Conservation (phyloP, 495 filamentous ascomycete species). For the Corynascus novoguineensis region DNA sequence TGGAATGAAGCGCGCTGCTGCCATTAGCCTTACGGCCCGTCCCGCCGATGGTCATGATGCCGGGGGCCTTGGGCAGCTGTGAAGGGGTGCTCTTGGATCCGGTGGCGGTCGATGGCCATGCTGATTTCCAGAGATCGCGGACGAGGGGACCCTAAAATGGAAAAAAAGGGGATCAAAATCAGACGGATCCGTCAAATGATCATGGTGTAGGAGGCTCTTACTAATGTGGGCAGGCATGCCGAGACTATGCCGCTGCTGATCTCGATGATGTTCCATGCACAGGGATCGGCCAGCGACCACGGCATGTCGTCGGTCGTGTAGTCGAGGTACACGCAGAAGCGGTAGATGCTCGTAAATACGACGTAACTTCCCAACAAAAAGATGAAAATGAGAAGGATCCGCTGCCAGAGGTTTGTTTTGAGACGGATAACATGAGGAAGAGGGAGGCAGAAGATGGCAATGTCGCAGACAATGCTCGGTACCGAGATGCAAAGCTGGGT, state of each 20-base stretch:
- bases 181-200: too few relatives aligned
- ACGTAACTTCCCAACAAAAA: constrained; percentile 6
- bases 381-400: neutral
- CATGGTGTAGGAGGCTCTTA: too few relatives aligned
- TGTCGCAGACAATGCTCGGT: constrained; percentile 9
- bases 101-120: constrained; percentile 1
- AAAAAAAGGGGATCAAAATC: too few relatives aligned
- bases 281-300: constrained; percentile 1
- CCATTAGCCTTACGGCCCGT: constrained; percentile 2
- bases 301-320: constrained; percentile 10
- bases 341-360: constrained; percentile 9
- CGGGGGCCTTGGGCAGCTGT: neutral
- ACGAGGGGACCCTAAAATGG: constrained; percentile 7
- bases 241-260: constrained; percentile 10
- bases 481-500: constrained; percentile 11
- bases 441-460: constrained; percentile 11
- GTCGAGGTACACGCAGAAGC: neutral
- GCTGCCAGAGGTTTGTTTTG: constrained; percentile 6
- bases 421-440: constrained; percentile 9
- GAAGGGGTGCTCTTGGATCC: neutral
- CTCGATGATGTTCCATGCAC: constrained; percentile 11
- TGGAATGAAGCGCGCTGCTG: neutral
- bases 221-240: neutral
- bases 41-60: constrained; percentile 6
- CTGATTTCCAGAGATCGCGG: constrained; percentile 6